Evolutionary conservation across 495 filamentous ascomycete genomes (phyloP), one percentile per base, ranked within the genome.

Genomic region (Tuber melanosporum): DNA sequence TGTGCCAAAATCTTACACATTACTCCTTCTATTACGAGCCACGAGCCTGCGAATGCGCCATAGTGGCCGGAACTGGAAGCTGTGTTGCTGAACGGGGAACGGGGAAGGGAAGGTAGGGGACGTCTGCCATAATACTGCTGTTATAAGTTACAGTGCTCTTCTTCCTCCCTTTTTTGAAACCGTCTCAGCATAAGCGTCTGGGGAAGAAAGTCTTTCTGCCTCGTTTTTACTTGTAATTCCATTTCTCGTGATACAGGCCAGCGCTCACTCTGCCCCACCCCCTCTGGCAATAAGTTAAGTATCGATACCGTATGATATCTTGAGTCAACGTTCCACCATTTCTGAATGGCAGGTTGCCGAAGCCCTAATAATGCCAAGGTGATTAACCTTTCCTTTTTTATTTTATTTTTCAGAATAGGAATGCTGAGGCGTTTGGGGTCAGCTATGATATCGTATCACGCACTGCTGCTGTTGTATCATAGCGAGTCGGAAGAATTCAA

Each of bases 11-110:
- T 12, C 57, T 6, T 32, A 26, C 57, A 66, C 8, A 62, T 66
- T 32, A 66, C 57, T 32, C 57, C 57, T 62, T 62, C 52, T 66
- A n/a, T 66, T 66, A 32, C 57, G 57, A 32, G 57, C 57, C 57
- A 66, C 52, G n/a, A 26, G 52, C 52, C n/a, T 26, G 12, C 10
- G 0, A 32, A 32, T 57, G 57, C 15, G 57, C n/a, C 26, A 66
- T 32, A 66, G n/a, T 66, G 12, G 5, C n/a, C 22, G 49, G 20
- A 57, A 57, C 20, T n/a, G 19, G 57, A 32, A 66, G 26, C n/a
- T 66, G 26, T 66, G n/a, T 32, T 32, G 57, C 15, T 66, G 57
- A 32, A 26, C 20, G 22, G 26, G 57, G 57, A 66, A 32, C n/a
- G 52, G 52, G 26, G 20, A 22, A 62, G 4, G n/a, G 57, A 10